Evolutionary conservation across 2,329 filamentous ascomycete species (phyloP).

Genomic region (Fusarium sp.): DNA sequence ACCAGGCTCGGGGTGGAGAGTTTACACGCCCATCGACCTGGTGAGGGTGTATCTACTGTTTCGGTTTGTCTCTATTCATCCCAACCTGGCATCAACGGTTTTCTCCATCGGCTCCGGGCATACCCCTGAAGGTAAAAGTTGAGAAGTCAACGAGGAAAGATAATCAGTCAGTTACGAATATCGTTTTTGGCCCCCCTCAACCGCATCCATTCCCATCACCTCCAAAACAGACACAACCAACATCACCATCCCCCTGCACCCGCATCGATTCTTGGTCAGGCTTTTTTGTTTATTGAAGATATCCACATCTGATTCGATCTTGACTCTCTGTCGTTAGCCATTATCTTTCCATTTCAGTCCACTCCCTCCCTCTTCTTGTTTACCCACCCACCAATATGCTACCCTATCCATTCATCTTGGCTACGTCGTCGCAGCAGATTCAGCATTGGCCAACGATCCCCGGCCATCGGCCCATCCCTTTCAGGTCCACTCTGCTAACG

Average conservation of each 20-base stretch:
- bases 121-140: constrained; percentile 25
- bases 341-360: constrained; percentile 23
- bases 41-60: constrained; percentile 2
- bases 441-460: constrained; percentile 37
- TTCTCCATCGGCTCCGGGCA: constrained; percentile 26
- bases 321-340: constrained; percentile 1
- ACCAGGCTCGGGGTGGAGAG: constrained; percentile 1
- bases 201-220: constrained; percentile 26
- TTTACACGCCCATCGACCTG: constrained; percentile 1
- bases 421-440: constrained; percentile 25
- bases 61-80: constrained; percentile 20
- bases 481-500: constrained; percentile 47
- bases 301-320: constrained; percentile 21
- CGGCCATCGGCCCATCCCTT: constrained; percentile 48
- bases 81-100: constrained; percentile 21
- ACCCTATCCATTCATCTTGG: not conserved
- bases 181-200: constrained; percentile 24
- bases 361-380: constrained; percentile 34
- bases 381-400: constrained; percentile 24
- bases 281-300: constrained; percentile 37
- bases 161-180: constrained; percentile 34
- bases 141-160: constrained; percentile 29
- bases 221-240: constrained; percentile 25
- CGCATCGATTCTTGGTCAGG: constrained; percentile 44
- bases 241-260: constrained; percentile 38